phyloP scores from a whole-genome alignment of 192 early-diverging fungal species.

The Lobosporangium transversale region DNA sequence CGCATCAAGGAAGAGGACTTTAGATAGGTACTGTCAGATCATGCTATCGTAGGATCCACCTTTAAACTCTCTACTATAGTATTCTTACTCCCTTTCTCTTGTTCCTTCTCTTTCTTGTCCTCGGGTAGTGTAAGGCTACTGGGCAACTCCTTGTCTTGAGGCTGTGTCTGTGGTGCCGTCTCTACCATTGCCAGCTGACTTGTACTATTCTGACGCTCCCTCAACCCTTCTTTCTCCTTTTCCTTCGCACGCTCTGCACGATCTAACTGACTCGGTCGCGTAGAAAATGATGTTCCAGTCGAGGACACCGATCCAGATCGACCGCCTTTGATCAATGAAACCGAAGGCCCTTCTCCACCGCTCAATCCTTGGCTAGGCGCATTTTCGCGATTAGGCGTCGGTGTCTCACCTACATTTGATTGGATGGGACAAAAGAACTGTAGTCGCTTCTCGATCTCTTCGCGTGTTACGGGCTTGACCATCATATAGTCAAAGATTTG shows the following conservation, averaged over 20 bases:
- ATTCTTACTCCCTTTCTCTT: too few relatives aligned
- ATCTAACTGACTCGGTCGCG: slow-evolving; percentile 3
- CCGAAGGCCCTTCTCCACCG: not conserved
- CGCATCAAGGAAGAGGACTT: too few relatives aligned
- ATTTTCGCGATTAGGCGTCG: slow-evolving; percentile 25
- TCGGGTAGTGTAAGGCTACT: too few relatives aligned
- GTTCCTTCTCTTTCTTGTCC: too few relatives aligned
- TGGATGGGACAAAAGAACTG: slow-evolving; percentile 58
- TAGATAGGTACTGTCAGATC: too few relatives aligned
- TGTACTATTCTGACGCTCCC: not conserved
- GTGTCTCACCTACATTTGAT: slow-evolving; percentile 26
- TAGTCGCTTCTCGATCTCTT: slow-evolving; percentile 62
- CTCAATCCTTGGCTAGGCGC: slow-evolving; percentile 8
- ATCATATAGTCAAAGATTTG: slow-evolving; percentile 76
- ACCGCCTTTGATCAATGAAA: not conserved
- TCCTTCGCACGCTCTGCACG: slow-evolving; percentile 8
- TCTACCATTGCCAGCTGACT: too few relatives aligned
- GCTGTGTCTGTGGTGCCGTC: too few relatives aligned
- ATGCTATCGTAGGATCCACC: too few relatives aligned
- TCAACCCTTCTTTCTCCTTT: slow-evolving; percentile 1
- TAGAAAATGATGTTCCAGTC: slow-evolving; percentile 10
- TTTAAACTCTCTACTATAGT: too few relatives aligned
- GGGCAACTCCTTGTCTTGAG: too few relatives aligned
- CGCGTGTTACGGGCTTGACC: slow-evolving; percentile 78
- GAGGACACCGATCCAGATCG: slow-evolving; percentile 23